A percentile compares a stretch with the other conserved stretches of the same genome.
Evolutionary conservation across 176 grass and related monocot genomes (phyloP).

Genomic region (Saccharum officinarum): DNA sequence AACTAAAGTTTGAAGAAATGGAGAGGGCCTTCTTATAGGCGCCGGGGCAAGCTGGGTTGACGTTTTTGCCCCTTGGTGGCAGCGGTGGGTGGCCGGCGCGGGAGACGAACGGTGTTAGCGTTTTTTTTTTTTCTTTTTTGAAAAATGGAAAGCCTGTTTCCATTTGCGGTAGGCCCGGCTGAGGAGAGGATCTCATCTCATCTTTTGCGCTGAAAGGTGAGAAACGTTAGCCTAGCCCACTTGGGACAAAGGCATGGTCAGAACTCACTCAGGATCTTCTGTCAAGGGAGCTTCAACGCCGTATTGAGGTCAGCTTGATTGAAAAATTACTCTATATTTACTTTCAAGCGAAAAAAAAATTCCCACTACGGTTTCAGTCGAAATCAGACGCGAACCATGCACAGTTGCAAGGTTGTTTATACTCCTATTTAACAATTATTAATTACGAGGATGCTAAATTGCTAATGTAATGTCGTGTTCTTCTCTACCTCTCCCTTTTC

Average conservation of each 20-base stretch:
- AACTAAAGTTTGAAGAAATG: constrained; percentile 76
- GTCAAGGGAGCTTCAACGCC: neutral
- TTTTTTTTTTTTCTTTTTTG: too few species aligned
- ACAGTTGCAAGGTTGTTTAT: neutral
- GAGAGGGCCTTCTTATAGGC: constrained; percentile 66
- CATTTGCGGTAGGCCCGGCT: neutral
- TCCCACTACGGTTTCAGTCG: neutral
- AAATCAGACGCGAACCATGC: neutral
- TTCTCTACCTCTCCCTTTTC: neutral
- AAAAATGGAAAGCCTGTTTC: too few species aligned
- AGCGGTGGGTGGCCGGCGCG: constrained; percentile 27
- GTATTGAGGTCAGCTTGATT: neutral
- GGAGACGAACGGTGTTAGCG: constrained; percentile 31
- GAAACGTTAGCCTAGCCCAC: neutral
- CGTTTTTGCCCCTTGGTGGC: constrained; percentile 35
- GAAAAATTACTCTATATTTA: neutral
- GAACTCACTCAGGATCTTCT: constrained; percentile 28
- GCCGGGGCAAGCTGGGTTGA: neutral
- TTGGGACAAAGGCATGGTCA: constrained; percentile 5
- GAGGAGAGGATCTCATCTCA: constrained; percentile 6
- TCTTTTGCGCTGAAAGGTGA: constrained; percentile 29
- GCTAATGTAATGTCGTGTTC: neutral
- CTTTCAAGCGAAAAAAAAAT: neutral
- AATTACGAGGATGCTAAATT: neutral
- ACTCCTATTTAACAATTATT: neutral